Conservation (phyloP, 2,329 filamentous ascomycete genomes). For the Neonectria ditissima region DNA sequence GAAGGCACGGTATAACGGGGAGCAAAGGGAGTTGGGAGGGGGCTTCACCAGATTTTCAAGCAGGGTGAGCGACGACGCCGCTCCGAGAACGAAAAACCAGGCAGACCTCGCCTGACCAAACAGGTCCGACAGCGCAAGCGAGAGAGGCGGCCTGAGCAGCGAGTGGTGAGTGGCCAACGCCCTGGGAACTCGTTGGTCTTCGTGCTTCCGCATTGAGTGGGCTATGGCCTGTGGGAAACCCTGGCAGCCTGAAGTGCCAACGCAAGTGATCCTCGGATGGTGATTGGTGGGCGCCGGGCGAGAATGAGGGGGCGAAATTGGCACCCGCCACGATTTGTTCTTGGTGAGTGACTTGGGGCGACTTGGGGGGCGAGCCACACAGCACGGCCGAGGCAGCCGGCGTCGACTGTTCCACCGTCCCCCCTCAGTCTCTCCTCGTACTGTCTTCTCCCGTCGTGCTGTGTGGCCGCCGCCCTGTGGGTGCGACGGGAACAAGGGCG, state of each 20-base stretch:
- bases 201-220: not conserved
- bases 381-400: constrained; percentile 32
- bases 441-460: not conserved
- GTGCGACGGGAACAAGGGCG: constrained; percentile 22
- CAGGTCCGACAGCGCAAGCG: constrained; percentile 16
- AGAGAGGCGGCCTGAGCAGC: constrained; percentile 2
- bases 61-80: constrained; percentile 42
- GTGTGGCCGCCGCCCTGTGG: constrained; percentile 26
- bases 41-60: constrained; percentile 47
- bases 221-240: not conserved
- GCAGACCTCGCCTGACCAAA: constrained; percentile 36
- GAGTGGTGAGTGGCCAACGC: constrained; percentile 1
- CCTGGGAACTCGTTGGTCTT: not conserved
- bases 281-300: constrained; percentile 11
- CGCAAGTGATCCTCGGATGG: constrained; percentile 8
- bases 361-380: constrained; percentile 31
- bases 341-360: constrained; percentile 2
- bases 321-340: constrained; percentile 36
- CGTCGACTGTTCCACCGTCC: constrained; percentile 5
- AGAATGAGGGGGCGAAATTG: constrained; percentile 36
- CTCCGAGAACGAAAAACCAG: constrained; percentile 34
- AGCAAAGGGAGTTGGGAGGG: constrained; percentile 44
- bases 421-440: constrained; percentile 8
- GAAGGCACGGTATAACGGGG: constrained; percentile 41
- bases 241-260: constrained; percentile 3